Conservation (phyloP, 257 asterid genomes). For the Solanum sejunctum region DNA sequence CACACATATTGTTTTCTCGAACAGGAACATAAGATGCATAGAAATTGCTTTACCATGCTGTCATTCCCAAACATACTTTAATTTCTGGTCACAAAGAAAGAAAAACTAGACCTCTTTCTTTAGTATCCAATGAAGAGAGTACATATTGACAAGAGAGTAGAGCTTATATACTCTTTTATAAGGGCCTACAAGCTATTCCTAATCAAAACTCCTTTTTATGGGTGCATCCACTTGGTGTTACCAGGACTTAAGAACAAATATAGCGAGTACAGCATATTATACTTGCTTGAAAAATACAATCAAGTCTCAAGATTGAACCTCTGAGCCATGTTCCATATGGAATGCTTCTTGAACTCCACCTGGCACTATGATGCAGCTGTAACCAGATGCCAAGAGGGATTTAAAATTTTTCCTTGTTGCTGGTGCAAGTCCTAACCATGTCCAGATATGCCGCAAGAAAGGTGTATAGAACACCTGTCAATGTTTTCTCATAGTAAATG, state of each 20-base stretch:
- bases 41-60: neutral
- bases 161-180: neutral
- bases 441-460: constrained; percentile 89
- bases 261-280: neutral
- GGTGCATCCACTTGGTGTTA: neutral
- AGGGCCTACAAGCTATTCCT: neutral
- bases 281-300: neutral
- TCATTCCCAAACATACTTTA: neutral
- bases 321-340: constrained; percentile 75
- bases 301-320: constrained; percentile 32
- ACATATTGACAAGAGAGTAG: neutral
- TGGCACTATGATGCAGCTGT: constrained; percentile 84
- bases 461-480: constrained; percentile 85
- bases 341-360: constrained; percentile 90
- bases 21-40: neutral
- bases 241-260: neutral
- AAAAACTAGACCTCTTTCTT: neutral
- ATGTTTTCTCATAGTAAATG: constrained; percentile 1
- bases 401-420: constrained; percentile 57
- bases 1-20: neutral
- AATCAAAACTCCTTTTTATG: neutral
- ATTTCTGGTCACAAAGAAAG: neutral
- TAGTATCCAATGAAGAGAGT: neutral
- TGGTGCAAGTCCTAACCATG: constrained; percentile 85
- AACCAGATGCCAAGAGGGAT: constrained; percentile 67